Base-by-base conservation (phyloP, 129 eudicot species). In the Chrysanthemum lavandulifolium region DNA sequence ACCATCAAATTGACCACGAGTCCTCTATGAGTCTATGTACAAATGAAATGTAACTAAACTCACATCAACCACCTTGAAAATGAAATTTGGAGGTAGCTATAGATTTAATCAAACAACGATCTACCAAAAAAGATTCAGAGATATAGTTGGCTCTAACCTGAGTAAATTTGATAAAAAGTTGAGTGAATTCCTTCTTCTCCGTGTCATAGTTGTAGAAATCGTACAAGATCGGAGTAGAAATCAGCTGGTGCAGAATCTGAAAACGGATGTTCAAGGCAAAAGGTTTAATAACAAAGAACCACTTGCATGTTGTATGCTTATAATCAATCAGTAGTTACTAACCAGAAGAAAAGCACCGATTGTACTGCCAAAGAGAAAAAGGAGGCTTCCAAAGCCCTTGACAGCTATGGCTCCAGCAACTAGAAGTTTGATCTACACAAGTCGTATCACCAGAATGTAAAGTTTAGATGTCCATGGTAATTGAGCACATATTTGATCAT, bases 181-280 rank as follows among this genome's bases (percentile, higher is more conserved):
- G 86, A 55, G 81, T 27, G 61, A 83, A 86, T 63, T 86, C 92
- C 61, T 86, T 86, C 77, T 70, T 79, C 75, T 89, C 92, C 40
- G 69, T 61, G 29, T 89, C 96, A 21, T 89, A 86, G 83, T 86
- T 89, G 88, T 89, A 89, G 92, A 89, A 89, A 76, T 89, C 92
- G 13, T 82, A 89, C 21, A 19, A 19, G 21, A 19, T 79, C 84
- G 78, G 92, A 33, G 92, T 68, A 36, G 81, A 62, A 62, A 89
- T 72, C 13, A 84, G 80, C 82, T 86, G 89, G 71, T 89, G 92
- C 75, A 89, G 72, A 79, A 89, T 76, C 96, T 89, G 81, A 36
- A 65, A 10, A 6, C 4, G 43, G 4, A 33, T 33, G 43, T 33
- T 4, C 43, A 33, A 18, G 63, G 57, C n/a, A 57, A 45, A 3